A percentile compares a stretch with the other conserved stretches of the same genome.
These are phyloP conservation scores for Ceratocystiopsis brevicomis DNA, from an alignment of 2,329 filamentous ascomycete species.

Conservation along the genomic window DNA sequence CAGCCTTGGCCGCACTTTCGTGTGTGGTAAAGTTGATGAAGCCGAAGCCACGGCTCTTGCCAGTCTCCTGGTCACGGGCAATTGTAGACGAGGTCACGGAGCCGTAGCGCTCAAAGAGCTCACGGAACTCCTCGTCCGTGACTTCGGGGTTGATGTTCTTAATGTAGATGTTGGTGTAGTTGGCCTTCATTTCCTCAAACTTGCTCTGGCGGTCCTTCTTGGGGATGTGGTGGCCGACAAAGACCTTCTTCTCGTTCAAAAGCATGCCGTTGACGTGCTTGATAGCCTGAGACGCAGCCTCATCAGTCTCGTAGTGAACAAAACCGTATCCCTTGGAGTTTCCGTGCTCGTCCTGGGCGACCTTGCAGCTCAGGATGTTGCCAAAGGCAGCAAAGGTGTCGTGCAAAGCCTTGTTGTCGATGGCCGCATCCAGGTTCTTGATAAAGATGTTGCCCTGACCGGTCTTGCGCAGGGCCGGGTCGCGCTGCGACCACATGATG, in stretches of 20 bases:
- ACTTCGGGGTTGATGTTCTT: conserved; percentile 85
- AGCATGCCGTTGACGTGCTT: conserved; percentile 99
- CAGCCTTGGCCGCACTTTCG: conserved; percentile 66
- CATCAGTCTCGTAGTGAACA: conserved; percentile 98
- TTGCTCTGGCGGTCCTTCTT: conserved; percentile 99
- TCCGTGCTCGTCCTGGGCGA: conserved; percentile 89
- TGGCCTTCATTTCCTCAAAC: conserved; percentile 99
- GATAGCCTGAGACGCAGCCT: conserved; percentile 91
- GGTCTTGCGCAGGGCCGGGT: conserved; percentile 96
- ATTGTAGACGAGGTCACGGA: conserved; percentile 92
- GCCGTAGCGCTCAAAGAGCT: conserved; percentile 78
- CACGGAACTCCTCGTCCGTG: conserved; percentile 84
- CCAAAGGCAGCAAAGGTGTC: conserved; percentile 98
- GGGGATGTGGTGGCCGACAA: conserved; percentile 95
- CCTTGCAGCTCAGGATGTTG: conserved; percentile 99
- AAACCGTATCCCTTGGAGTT: conserved; percentile 99
- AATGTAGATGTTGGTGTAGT: conserved; percentile 99
- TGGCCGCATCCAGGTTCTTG: conserved; percentile 97
- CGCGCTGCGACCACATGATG: conserved; percentile 99
- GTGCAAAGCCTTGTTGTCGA: conserved; percentile 99
- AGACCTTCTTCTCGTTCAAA: conserved; percentile 99
- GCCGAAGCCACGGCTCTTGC: conserved; percentile 87
- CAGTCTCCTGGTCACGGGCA: conserved; percentile 62
- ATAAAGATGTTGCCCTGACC: conserved; percentile 99
- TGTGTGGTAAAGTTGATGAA: conserved; percentile 94